Evolutionary conservation across 1,284 basidiomycete genomes (phyloP).

Genomic region (Papiliotrema terrestris): DNA sequence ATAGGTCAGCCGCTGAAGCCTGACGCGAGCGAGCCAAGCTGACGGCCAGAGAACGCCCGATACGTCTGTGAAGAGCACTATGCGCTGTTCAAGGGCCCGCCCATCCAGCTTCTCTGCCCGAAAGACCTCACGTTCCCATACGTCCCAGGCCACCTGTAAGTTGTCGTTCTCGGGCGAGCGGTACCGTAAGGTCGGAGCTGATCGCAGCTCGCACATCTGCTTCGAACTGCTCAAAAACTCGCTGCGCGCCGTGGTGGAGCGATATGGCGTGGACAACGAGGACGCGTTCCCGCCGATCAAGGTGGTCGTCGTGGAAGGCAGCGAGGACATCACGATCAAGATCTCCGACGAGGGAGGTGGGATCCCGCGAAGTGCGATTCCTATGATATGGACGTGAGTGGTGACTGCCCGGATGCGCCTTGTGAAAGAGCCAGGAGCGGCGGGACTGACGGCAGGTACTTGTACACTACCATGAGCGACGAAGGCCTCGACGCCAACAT

Average conservation of each 20-base stretch:
- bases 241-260: constrained; percentile 91
- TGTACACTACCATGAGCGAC: constrained; percentile 96
- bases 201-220: constrained; percentile 71
- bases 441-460: constrained; percentile 16
- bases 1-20: constrained; percentile 53
- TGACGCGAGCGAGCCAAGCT: background rate
- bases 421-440: too few relatives aligned
- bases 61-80: constrained; percentile 99
- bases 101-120: constrained; percentile 95
- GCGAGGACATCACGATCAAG: constrained; percentile 96
- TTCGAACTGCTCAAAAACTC: constrained; percentile 99
- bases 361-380: constrained; percentile 87
- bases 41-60: constrained; percentile 74
- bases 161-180: background rate
- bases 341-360: constrained; percentile 95
- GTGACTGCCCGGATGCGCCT: too few relatives aligned
- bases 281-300: constrained; percentile 88
- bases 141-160: constrained; percentile 84
- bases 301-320: constrained; percentile 92
- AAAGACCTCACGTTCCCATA: constrained; percentile 85
- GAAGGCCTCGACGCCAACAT: constrained; percentile 84
- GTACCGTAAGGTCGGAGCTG: constrained; percentile 1
- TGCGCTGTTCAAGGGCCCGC: constrained; percentile 88
- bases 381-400: constrained; percentile 95
- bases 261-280: constrained; percentile 72